These are phyloP conservation scores for Phytophthora citrophthora DNA, from an alignment of 352 stramenopile genomes.

Conservation along the genomic window DNA sequence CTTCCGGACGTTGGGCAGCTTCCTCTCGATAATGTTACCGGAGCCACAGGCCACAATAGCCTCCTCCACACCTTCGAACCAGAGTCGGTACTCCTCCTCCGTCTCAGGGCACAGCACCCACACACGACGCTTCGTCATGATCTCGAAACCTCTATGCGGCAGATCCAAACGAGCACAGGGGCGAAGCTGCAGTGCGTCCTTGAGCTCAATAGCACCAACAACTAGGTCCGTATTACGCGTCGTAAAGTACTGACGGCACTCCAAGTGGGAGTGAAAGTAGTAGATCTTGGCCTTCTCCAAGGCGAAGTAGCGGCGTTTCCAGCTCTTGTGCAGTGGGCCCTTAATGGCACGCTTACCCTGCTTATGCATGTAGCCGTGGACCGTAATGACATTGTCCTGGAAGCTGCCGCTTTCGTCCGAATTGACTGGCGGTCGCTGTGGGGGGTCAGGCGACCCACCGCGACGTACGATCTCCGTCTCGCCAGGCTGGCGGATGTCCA, in stretches of 20 bases:
- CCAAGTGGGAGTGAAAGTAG: conserved; percentile 88
- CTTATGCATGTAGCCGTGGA: conserved; percentile 91
- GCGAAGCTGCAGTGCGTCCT: conserved; percentile 85
- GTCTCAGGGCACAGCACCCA: conserved; percentile 88
- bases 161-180: conserved; percentile 82
- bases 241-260: conserved; percentile 89
- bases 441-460: conserved; percentile 26
- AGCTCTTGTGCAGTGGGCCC: conserved; percentile 87
- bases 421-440: conserved; percentile 46
- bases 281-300: conserved; percentile 90
- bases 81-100: conserved; percentile 86
- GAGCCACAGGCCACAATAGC: conserved; percentile 76
- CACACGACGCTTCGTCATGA: conserved; percentile 82
- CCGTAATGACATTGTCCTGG: conserved; percentile 88
- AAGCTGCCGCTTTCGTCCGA: conserved; percentile 42
- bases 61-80: conserved; percentile 82
- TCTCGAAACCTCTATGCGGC: conserved; percentile 80
- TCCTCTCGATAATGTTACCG: conserved; percentile 87
- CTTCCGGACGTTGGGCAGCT: conserved; percentile 88
- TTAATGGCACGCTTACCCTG: conserved; percentile 89
- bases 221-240: conserved; percentile 85
- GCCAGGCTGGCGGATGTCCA: conserved; percentile 36
- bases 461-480: conserved; percentile 71
- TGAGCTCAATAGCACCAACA: conserved; percentile 81
- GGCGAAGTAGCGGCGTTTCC: conserved; percentile 88